phyloP scores from a whole-genome alignment of 2,329 filamentous ascomycete genomes.

The Beauveria australis region DNA sequence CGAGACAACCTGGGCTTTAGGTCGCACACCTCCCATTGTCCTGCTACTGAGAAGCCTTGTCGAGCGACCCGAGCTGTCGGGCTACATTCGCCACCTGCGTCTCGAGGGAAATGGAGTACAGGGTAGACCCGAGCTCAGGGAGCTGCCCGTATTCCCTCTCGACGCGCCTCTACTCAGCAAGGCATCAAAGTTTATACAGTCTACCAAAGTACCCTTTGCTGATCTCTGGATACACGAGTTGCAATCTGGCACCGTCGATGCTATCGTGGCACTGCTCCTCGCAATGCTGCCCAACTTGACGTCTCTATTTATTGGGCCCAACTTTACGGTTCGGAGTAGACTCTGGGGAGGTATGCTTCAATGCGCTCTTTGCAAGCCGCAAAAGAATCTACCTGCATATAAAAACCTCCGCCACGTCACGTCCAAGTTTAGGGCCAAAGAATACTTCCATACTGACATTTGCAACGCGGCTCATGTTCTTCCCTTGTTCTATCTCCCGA shows the following conservation, averaged over 20 bases:
- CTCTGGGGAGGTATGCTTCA: not conserved
- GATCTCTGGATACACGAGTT: not conserved
- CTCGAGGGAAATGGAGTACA: not conserved
- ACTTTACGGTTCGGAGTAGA: not conserved
- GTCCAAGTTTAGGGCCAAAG: not conserved
- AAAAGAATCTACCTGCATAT: not conserved
- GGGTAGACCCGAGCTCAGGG: not conserved
- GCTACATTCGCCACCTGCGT: not conserved
- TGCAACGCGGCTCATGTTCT: not conserved
- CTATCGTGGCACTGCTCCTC: not conserved
- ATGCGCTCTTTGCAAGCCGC: not conserved
- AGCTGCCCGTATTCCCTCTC: not conserved
- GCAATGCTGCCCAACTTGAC: not conserved
- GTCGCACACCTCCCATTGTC: not conserved
- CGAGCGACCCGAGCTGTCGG: not conserved
- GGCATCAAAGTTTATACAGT: not conserved
- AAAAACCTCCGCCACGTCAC: not conserved
- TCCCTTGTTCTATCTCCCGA: not conserved
- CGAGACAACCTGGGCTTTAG: not conserved
- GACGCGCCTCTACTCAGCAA: not conserved
- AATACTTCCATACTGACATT: not conserved
- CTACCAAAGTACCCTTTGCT: not conserved
- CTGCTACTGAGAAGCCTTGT: not conserved
- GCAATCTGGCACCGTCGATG: not conserved
- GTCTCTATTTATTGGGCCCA: not conserved